These are phyloP conservation scores for Fraxinus paxiana DNA, from an alignment of 305 asterid species.

Conservation along the genomic window DNA sequence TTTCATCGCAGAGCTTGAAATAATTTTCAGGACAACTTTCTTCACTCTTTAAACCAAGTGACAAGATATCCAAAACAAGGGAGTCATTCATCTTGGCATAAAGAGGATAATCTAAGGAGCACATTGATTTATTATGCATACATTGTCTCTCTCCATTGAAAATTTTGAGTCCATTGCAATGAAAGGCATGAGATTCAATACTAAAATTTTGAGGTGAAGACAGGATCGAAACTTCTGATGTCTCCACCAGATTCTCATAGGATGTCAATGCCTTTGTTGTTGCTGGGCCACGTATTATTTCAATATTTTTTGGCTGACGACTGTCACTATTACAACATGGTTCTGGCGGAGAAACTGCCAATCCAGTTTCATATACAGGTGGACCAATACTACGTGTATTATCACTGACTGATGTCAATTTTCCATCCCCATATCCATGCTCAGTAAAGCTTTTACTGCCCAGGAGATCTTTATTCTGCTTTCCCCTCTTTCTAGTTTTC, in stretches of 20 bases:
- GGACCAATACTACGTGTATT: neutral
- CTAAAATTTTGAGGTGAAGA: neutral
- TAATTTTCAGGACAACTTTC: conserved; percentile 1
- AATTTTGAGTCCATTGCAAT: neutral
- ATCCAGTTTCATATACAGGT: neutral
- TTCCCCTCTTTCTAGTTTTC: conserved; percentile 24
- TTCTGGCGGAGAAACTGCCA: neutral
- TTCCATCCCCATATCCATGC: conserved; percentile 9
- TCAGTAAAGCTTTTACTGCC: conserved; percentile 16
- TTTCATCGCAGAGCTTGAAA: neutral
- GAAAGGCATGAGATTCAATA: neutral
- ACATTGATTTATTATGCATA: neutral
- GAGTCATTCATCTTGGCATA: conserved; percentile 13
- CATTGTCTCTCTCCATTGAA: neutral
- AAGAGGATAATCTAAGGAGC: conserved; percentile 4
- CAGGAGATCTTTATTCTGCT: conserved; percentile 14
- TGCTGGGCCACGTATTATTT: neutral
- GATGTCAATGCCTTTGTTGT: neutral
- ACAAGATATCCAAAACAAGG: conserved; percentile 5
- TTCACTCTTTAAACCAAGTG: conserved; percentile 15
- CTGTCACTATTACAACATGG: neutral
- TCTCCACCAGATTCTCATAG: neutral
- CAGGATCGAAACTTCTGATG: neutral
- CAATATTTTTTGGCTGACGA: neutral
- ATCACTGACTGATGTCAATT: neutral